Conservation (phyloP, 2,329 filamentous ascomycete genomes). For the Lasiodiplodia sp. region DNA sequence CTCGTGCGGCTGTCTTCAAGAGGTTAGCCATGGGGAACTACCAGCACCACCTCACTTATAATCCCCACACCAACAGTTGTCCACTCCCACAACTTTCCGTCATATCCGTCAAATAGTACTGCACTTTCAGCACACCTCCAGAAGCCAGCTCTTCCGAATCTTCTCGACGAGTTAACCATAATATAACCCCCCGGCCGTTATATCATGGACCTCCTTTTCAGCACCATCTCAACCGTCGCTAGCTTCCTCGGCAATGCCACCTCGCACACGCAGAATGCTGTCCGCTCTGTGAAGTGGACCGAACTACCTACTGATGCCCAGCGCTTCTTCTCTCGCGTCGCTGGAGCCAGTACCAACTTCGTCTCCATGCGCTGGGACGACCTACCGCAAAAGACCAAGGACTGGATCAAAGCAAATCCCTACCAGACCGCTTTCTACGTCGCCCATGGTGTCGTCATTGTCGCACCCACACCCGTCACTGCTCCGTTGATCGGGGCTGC, state of each 20-base stretch:
- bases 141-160: too few species aligned
- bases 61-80: neutral
- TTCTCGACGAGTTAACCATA: neutral
- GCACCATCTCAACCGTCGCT: slow-evolving; percentile 4
- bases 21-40: neutral
- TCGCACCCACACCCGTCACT: slow-evolving; percentile 37
- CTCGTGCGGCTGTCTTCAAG: slow-evolving; percentile 3
- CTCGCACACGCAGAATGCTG: neutral
- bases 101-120: neutral
- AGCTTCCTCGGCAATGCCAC: slow-evolving; percentile 9
- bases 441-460: slow-evolving; percentile 37
- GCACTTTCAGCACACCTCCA: neutral
- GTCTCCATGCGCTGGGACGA: slow-evolving; percentile 19
- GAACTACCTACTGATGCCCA: slow-evolving; percentile 6
- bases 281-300: neutral
- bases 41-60: neutral
- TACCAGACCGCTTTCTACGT: slow-evolving; percentile 39
- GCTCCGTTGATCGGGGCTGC: slow-evolving; percentile 36
- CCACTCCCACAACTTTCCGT: neutral
- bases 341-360: slow-evolving; percentile 1
- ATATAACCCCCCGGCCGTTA: neutral
- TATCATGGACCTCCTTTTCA: slow-evolving; percentile 24
- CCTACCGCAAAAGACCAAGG: neutral
- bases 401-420: slow-evolving; percentile 35
- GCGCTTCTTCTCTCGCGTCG: slow-evolving; percentile 21